Base-by-base conservation (phyloP, 768 basidiomycete genomes). In the Lentinula lateritia region DNA sequence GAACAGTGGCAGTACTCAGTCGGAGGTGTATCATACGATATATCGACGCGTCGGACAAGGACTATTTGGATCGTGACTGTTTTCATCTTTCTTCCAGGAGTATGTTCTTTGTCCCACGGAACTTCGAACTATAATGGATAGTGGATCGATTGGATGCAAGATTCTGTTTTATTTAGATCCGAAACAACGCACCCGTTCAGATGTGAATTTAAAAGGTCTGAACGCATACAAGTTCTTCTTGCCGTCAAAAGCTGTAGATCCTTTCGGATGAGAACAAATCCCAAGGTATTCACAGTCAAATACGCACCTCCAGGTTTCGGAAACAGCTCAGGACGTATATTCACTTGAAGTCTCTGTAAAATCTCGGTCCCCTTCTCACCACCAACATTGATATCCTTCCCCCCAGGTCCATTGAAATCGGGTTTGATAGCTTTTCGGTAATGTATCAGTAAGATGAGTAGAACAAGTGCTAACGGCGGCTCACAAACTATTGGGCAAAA, bases 171-270 rank as follows among this genome's bases (percentile, higher is more conserved):
- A 52, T 52, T 23, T 28, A 3, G 28, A 28, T 28, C 28, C 28
- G 28, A 28, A 28, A 28, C 28, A 1, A 58, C 63, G 60, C 38
- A 70, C 70, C 58, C 67, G 62, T 61, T 67, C 52, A 20, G 65
- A 64, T 38, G 46, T 46, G 28, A 70, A 63, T 16, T 46, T 46
- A 48, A 73, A 74, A 12, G 59, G 52, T 38, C 52, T 34, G 34
- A 66, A 67, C 0, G 73, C 71, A 43, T 66, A 76, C 0, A 76
- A 55, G 52, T 76, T 76, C 50, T 71, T 71, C 58, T 73, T 71
- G 7, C 75, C 75, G 58, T 75, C 75, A 54, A 64, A 76, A 0
- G 71, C 75, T 76, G 48, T 1, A 9, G 9, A 41, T 28, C 20
- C 38, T 5, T 36, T 0, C 3, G 48, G 28, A 28, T 28, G 28